Base-by-base conservation (phyloP, 192 early-diverging fungal genomes). In the Backusella westeae region DNA sequence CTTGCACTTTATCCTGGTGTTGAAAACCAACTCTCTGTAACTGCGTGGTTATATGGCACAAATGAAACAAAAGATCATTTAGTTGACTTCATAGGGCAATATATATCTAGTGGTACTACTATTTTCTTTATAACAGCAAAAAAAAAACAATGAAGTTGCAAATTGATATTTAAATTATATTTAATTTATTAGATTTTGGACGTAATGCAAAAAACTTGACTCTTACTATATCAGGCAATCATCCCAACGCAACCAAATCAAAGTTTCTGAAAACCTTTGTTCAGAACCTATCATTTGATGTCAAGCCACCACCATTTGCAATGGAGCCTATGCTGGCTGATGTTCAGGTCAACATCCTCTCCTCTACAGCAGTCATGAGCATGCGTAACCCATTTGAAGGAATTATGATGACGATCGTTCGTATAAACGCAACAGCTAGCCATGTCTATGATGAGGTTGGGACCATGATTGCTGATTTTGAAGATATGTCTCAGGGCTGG, bases 261-360 rank as follows among this genome's bases (percentile, higher is more conserved):
- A 29, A 42, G 8, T 66, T 80, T 12, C 39, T 83, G 19, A 75
- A 79, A 10, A 23, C 77, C 1, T 77, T 83, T 59, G 21, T 21
- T 21, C 39, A 49, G 17, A 23, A 71, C 10, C 29, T 71, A 49
- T 44, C n/a, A 46, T 83, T 83, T 52, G 44, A 41, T 26, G 63
- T 75, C 39, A 65, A 59, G 2, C 59, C 73, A 12, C 82, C 82
- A 38, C 56, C 35, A 2, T 65, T 83, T 35, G 23, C 53, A 32
- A 63, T 74, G 26, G 36, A 21, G 14, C 12, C 78, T 32, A 29
- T 83, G 36, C 41, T 83, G 36, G 34, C 75, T 23, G 70, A 76
- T 23, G 53, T 70, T 26, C 75, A 79, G 26, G 76, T 83, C 46
- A 77, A 80, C n/a, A 68, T 83, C 15, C 38, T 83, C 6, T 83